A percentile compares a stretch with the other conserved stretches of the same genome.
phyloP scores from a whole-genome alignment of 768 basidiomycete species.

The Suillus variegatus region DNA sequence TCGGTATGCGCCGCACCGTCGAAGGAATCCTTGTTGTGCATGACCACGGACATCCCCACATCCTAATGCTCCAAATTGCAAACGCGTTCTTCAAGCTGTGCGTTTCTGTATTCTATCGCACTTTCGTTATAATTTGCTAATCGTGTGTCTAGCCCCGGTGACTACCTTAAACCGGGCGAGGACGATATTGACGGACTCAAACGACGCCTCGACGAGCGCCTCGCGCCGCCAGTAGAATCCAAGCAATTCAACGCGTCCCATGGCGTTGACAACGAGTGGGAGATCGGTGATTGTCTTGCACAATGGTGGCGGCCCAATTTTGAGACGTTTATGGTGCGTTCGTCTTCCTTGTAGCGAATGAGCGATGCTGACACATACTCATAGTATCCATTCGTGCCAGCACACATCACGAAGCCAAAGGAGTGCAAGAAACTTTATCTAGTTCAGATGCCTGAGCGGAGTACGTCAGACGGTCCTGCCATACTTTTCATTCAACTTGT shows the following conservation, averaged over 20 bases:
- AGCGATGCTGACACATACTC: not conserved
- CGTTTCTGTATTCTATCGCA: conserved; percentile 28
- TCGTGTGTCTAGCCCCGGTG: conserved; percentile 72
- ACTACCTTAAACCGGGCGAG: conserved; percentile 96
- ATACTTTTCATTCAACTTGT: conserved; percentile 5
- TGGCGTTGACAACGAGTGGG: conserved; percentile 89
- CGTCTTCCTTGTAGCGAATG: not conserved
- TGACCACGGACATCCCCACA: conserved; percentile 96
- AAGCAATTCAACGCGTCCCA: conserved; percentile 76
- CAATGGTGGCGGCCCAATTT: conserved; percentile 99
- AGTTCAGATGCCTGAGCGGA: conserved; percentile 93
- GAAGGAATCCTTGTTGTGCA: conserved; percentile 81
- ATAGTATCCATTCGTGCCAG: conserved; percentile 92
- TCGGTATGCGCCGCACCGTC: conserved; percentile 94
- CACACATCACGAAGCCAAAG: conserved; percentile 97
- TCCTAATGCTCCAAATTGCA: conserved; percentile 97
- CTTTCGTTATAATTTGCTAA: not conserved
- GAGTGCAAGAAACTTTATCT: conserved; percentile 97
- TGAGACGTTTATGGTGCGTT: conserved; percentile 95
- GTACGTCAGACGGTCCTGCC: conserved; percentile 47
- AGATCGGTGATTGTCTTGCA: conserved; percentile 93
- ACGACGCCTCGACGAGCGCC: conserved; percentile 82
- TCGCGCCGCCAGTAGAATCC: conserved; percentile 76
- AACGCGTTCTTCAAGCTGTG: conserved; percentile 99
- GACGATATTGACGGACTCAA: conserved; percentile 91